Conservation (phyloP, 352 stramenopile genomes). For the Elongisporangium senticosum region DNA sequence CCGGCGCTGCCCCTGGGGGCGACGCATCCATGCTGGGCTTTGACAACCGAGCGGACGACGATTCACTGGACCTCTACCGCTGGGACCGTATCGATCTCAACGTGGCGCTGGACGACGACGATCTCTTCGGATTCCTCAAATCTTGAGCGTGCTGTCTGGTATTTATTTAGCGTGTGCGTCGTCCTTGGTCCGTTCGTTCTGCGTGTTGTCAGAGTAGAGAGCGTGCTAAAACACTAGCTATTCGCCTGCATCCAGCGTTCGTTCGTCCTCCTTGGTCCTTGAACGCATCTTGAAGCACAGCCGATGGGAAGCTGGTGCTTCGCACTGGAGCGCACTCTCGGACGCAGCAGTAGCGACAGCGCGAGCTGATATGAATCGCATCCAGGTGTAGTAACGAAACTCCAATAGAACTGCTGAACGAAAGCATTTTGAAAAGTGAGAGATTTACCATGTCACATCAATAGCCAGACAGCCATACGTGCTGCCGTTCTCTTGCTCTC, state of each 20-base stretch:
- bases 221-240: neutral
- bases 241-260: neutral
- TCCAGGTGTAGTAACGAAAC: neutral
- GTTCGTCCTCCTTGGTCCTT: neutral
- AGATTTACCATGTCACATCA: neutral
- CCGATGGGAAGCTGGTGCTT: neutral
- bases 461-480: neutral
- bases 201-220: neutral
- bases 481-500: neutral
- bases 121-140: conserved; percentile 85
- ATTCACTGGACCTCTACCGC: conserved; percentile 64
- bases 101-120: conserved; percentile 77
- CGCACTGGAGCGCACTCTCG: too few relatives aligned
- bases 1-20: neutral
- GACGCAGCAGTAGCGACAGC: neutral
- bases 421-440: neutral
- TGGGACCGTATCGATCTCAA: conserved; percentile 83
- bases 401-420: neutral
- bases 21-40: conserved; percentile 3
- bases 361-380: neutral
- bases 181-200: neutral
- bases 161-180: neutral
- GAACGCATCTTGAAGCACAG: neutral
- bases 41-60: conserved; percentile 28
- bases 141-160: conserved; percentile 26